Evolutionary conservation across 176 grass and related monocot genomes (phyloP), one percentile per base, ranked within the genome.

Genomic region (Oryza punctata): DNA sequence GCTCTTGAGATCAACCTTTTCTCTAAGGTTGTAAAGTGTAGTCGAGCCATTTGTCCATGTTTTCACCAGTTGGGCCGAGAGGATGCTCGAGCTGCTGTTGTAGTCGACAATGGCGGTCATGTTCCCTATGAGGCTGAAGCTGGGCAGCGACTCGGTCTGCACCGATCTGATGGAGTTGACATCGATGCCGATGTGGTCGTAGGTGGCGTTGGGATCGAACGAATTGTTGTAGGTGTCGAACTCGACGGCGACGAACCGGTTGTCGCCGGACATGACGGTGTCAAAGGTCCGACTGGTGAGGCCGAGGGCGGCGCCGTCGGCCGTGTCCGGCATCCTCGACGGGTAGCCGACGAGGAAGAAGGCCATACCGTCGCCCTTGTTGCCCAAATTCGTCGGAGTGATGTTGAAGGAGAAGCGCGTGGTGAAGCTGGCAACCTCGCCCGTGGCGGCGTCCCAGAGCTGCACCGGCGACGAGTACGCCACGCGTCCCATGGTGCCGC

Each of bases 331-430:
- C 64, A 83, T 13, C 61, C 2, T 21, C 5, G 81, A 75, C 0
- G 71, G 81, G n/a, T 67, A 75, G 81, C 32, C 26, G 44, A 63
- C 72, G 23, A 84, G 81, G 72, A 84, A 84, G 81, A 84, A 84
- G 1, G 81, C 61, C 81, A 84, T 75, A 1, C 81, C 81, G 3
- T 43, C 6, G 12, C 72, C 81, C 72, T 75, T 84, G 21, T 38
- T 84, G n/a, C 5, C 16, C 27, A 38, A 75, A 21, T 1, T 3
- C 60, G 23, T 23, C 12, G 81, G 27, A 1, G 49, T 26, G 71
- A 84, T 84, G 29, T 9, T 10, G 63, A 84, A 75, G 27, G 28
- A 26, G 71, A 84, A 84, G 44, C 5, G 13, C 10, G 81, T 84
- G 71, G 60, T 84, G 81, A 84, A 84, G 72, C 81, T 84, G 3